Percentiles rank a stretch among this genome's conserved stretches.
Conservation (phyloP, 192 early-diverging fungal genomes). For the Backusella australiensis region DNA sequence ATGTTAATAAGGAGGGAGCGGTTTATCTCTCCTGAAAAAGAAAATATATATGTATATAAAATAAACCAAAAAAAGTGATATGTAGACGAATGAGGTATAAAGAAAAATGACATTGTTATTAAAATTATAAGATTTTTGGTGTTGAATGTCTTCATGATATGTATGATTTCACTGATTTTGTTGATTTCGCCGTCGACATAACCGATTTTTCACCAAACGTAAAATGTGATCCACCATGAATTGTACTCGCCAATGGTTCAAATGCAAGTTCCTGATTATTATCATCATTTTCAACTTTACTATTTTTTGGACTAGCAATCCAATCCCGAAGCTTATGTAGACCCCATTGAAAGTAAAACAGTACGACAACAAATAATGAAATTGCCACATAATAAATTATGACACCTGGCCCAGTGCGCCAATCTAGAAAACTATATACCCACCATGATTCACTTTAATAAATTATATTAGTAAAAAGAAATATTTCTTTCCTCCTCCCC, state of each 20-base stretch:
- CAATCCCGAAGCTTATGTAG: neutral
- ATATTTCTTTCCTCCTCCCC: neutral
- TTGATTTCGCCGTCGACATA: neutral
- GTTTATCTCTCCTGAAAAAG: neutral
- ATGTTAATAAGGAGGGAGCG: neutral
- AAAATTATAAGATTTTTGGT: neutral
- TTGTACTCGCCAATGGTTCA: conserved; percentile 4
- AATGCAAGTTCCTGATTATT: neutral
- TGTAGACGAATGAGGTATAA: neutral
- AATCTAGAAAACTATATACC: conserved; percentile 10
- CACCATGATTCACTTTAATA: neutral
- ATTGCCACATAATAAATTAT: neutral
- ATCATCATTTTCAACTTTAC: neutral
- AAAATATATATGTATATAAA: neutral
- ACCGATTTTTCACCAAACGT: neutral
- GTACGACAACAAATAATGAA: neutral
- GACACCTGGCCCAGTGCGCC: neutral
- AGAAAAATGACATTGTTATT: neutral
- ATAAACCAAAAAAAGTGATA: neutral
- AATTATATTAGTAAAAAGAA: neutral
- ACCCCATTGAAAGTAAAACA: neutral
- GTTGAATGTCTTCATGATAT: neutral
- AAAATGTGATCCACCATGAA: neutral
- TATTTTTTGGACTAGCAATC: neutral
- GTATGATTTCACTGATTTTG: neutral